phyloP scores from a whole-genome alignment of 805 yeast genomes.

The Kodamaea sagamina region DNA sequence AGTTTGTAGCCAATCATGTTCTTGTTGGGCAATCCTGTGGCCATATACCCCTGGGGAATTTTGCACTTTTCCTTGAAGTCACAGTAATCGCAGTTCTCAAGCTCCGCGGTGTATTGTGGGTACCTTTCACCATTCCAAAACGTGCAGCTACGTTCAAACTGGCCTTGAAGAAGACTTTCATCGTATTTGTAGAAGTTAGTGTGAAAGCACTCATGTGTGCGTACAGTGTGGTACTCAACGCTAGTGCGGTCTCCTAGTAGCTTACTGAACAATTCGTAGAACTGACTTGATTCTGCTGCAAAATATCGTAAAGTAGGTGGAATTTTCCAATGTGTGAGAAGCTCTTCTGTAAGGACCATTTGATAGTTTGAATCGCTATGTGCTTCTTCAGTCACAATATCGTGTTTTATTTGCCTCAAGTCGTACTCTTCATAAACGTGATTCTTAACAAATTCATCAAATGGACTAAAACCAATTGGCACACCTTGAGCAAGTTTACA shows the following conservation, averaged over 20 bases:
- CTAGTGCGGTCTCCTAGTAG: constrained; percentile 42
- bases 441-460: constrained; percentile 30
- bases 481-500: constrained; percentile 47
- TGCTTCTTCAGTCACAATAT: not conserved
- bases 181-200: constrained; percentile 43
- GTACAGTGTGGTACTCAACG: constrained; percentile 53
- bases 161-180: constrained; percentile 25
- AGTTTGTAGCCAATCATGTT: constrained; percentile 5
- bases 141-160: constrained; percentile 35
- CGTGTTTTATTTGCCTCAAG: constrained; percentile 5
- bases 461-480: constrained; percentile 42
- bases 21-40: not conserved
- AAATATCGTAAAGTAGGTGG: constrained; percentile 60
- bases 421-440: constrained; percentile 13
- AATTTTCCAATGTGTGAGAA: constrained; percentile 44
- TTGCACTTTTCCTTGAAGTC: constrained; percentile 41
- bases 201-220: constrained; percentile 37
- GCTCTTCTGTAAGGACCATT: constrained; percentile 13
- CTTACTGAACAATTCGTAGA: constrained; percentile 36
- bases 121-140: constrained; percentile 63
- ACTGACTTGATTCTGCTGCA: constrained; percentile 55
- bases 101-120: constrained; percentile 47
- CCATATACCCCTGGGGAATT: constrained; percentile 12
- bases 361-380: constrained; percentile 7
- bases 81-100: constrained; percentile 54